Evolutionary conservation across 441 rosid genomes (phyloP), one percentile per base, ranked within the genome.

Genomic region (Syzygium syzygioides): DNA sequence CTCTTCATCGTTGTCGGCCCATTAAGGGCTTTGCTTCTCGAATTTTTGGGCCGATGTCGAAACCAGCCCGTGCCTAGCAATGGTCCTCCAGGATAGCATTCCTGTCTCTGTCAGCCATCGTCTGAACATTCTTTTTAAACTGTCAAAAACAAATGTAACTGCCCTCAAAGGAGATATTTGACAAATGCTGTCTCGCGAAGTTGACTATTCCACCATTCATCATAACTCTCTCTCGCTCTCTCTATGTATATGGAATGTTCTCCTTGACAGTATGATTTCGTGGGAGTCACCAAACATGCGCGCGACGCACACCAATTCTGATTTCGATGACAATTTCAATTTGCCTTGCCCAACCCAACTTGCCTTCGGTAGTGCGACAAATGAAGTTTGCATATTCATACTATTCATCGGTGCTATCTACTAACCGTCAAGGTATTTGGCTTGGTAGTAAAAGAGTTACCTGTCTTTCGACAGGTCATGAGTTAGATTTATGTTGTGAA

Each of bases 341-440:
- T 68, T 34, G 14, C 48, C 6, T 14, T 4, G 34, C 34, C 18
- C 34, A n/a, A 62, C 71, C 9, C 28, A 20, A 11, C 50, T 15
- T 6, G 25, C 15, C 8, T 71, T 34, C 23, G 9, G 7, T 3
- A 34, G 50, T 0, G 8, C 25, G 14, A 20, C 25, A 12, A 71
- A 37, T 10, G 50, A 25, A 0, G 14, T 37, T 71, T 41, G 28
- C 80, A 37, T 71, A 37, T 71, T 37, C 80, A 71, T 14, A 20
- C 9, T 20, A 11, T 71, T 20, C 15, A 1, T 11, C 1, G 5
- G 80, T 11, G 4, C 15, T 37, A 11, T 3, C 15, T 6, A 0
- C 2, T 2, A 11, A 19, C 15, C 7, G 0, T 2, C 15, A 0
- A 71, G 50, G n/a, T 14, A 76, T 7, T 41, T 71, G 83, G 5